Base-by-base conservation (phyloP, 371 early-diverging fungal species). In the Capniomyces stellatus region DNA sequence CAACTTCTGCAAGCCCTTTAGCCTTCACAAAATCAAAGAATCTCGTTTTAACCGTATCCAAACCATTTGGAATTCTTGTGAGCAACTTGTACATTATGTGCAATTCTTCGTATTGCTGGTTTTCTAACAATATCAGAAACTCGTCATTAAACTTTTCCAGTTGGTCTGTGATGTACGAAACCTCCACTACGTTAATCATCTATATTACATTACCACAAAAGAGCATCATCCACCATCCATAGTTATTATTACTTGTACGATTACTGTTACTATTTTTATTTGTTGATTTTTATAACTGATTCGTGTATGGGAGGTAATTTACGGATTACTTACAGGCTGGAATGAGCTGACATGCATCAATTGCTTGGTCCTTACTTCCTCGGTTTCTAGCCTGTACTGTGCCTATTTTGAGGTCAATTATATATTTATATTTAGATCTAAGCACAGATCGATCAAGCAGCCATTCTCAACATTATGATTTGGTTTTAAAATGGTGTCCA, bases 311-410 rank as follows among this genome's bases (percentile, higher is more conserved):
- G n/a, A n/a, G n/a, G n/a, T n/a, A n/a, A n/a, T n/a, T n/a, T n/a
- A n/a, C n/a, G n/a, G n/a, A n/a, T n/a, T n/a, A n/a, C n/a, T n/a
- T n/a, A 92, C 73, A 29, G 87, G 79, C 52, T 77, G 74, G 43
- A 77, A 71, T 4, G 92, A 87, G 40, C 79, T 74, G 46, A 76
- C 76, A 64, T 93, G 89, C 27, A 96, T 73, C 60, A 87, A 92
- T 61, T 81, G 74, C 60, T 85, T 76, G 3, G 91, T 85, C 25
- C 94, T 85, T 23, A 71, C 73, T 61, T 92, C 88, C 66, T 96
- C 96, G 60, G 92, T 90, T n/a, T 70, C 69, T 56, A 95, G 67
- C 43, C 92, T 80, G 13, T 75, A 62, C 56, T 89, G 85, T 1
- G 88, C 87, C 76, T n/a, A n/a, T n/a, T n/a, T n/a, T n/a, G n/a